Evolutionary conservation across 1,139 yeast species (phyloP).

Genomic region (Suhomyces maxii): DNA sequence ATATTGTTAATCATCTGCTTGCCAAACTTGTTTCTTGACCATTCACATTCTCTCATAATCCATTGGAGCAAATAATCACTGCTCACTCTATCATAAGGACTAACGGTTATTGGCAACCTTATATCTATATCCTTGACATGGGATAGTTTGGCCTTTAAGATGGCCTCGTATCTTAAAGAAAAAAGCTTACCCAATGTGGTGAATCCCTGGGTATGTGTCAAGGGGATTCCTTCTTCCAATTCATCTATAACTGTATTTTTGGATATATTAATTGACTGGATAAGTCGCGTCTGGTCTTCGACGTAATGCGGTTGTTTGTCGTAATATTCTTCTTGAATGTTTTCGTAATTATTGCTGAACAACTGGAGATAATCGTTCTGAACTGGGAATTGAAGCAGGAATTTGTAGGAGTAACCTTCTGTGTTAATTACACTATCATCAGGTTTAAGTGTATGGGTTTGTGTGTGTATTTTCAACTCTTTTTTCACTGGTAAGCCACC

Average conservation of each 20-base stretch:
- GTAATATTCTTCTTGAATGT: constrained; percentile 5
- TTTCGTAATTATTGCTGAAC: constrained; percentile 12
- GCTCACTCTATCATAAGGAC: constrained; percentile 51
- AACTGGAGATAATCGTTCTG: constrained; percentile 38
- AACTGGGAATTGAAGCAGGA: constrained; percentile 36
- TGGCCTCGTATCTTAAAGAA: constrained; percentile 52
- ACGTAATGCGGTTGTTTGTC: constrained; percentile 6
- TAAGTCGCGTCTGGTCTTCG: constrained; percentile 9
- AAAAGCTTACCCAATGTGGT: constrained; percentile 54
- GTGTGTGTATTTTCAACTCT: constrained; percentile 35
- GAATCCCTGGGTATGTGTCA: constrained; percentile 47
- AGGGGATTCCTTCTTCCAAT: constrained; percentile 42
- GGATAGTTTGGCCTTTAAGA: constrained; percentile 48
- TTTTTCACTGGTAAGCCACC: constrained; percentile 46
- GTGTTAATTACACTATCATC: constrained; percentile 27
- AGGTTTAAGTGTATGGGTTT: constrained; percentile 24
- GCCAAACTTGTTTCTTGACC: constrained; percentile 41
- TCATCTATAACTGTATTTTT: constrained; percentile 20
- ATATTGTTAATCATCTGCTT: constrained; percentile 27
- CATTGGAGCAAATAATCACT: constrained; percentile 48
- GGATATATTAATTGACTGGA: constrained; percentile 19
- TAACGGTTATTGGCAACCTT: constrained; percentile 51
- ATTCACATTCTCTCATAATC: constrained; percentile 55
- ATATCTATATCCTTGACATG: constrained; percentile 52
- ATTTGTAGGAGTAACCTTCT: constrained; percentile 30